Conservation (phyloP, 1,284 basidiomycete genomes). For the Vanrija sp. region DNA sequence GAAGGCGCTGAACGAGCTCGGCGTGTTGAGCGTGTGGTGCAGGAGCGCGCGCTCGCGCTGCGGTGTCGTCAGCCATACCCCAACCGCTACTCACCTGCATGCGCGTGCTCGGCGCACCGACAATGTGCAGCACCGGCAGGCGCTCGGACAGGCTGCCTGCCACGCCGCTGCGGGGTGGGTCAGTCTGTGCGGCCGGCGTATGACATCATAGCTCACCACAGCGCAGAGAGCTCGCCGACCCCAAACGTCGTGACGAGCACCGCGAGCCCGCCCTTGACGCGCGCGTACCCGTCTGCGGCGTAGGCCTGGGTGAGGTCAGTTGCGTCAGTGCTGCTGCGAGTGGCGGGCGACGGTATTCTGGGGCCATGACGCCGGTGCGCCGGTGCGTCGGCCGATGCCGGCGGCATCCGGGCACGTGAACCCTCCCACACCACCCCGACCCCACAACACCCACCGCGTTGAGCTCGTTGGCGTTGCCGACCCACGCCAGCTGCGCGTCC, state of each 20-base stretch:
- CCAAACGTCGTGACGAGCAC: conserved; percentile 75
- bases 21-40: conserved; percentile 84
- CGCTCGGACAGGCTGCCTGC: conserved; percentile 65
- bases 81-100: conserved; percentile 25
- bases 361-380: too few relatives aligned
- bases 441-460: conserved; percentile 60
- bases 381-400: not conserved
- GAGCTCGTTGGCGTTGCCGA: conserved; percentile 87
- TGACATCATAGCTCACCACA: conserved; percentile 39
- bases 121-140: conserved; percentile 87
- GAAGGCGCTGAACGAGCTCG: conserved; percentile 69
- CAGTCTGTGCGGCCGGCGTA: not conserved
- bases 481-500: conserved; percentile 75
- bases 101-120: conserved; percentile 66
- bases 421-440: too few relatives aligned
- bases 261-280: conserved; percentile 72
- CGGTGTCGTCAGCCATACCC: not conserved
- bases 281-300: conserved; percentile 94
- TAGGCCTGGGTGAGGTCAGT: conserved; percentile 54
- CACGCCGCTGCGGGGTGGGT: conserved; percentile 45
- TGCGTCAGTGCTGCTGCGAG: not conserved
- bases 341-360: not conserved
- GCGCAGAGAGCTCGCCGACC: conserved; percentile 81
- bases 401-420: not conserved
- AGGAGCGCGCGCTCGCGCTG: conserved; percentile 57